Conservation (phyloP, 208 protist genomes). For the Acanthamoeba triangularis region DNA sequence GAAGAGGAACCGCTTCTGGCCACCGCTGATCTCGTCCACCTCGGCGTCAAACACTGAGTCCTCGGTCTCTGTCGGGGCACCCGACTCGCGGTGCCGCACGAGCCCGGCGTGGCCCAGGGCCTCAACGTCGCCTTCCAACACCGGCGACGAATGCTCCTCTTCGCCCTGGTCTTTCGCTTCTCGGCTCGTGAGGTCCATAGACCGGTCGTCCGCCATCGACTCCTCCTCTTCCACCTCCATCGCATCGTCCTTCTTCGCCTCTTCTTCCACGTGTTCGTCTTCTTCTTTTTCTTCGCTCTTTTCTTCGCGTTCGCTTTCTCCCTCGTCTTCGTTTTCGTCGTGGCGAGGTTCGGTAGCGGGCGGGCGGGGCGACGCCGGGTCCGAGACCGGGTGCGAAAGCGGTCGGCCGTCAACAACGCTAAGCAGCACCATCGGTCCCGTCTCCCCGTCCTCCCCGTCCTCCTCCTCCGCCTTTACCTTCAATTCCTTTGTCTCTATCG, state of each 20-base stretch:
- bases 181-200: background rate
- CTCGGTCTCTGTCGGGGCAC: background rate
- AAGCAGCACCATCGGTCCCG: background rate
- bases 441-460: background rate
- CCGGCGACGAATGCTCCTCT: background rate
- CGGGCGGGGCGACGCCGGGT: background rate
- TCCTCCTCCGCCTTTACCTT: too few relatives aligned
- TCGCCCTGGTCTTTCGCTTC: background rate
- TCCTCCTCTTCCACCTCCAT: background rate
- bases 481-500: background rate
- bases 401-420: too few relatives aligned
- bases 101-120: background rate
- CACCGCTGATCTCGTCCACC: background rate
- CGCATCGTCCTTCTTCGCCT: background rate
- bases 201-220: background rate
- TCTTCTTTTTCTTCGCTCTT: background rate
- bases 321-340: background rate
- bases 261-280: background rate
- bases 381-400: too few relatives aligned
- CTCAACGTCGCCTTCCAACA: background rate
- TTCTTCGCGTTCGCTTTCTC: background rate
- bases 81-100: background rate
- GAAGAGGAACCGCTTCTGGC: background rate
- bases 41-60: background rate
- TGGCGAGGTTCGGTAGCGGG: background rate